phyloP scores from a whole-genome alignment of 768 basidiomycete genomes.

The Mycena polygramma region DNA sequence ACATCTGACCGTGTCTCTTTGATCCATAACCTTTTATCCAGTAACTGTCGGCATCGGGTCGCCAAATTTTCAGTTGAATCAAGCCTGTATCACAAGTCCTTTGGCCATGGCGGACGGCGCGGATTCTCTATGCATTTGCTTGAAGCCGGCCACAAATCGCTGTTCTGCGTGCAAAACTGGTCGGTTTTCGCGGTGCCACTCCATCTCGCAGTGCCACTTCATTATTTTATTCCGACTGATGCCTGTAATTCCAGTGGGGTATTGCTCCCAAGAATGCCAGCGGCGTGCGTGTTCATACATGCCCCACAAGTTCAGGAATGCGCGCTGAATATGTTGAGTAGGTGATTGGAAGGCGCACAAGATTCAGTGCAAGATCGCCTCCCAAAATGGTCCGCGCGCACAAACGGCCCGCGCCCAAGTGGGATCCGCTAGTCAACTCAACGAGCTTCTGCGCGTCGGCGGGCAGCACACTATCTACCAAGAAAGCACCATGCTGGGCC shows the following conservation, averaged over 20 bases:
- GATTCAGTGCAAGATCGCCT: conserved; percentile 21
- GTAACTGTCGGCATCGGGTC: too few relatives aligned
- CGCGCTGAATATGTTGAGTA: too few relatives aligned
- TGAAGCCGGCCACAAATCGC: conserved; percentile 18
- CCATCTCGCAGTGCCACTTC: not conserved
- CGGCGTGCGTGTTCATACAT: conserved; percentile 1
- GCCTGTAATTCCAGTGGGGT: conserved; percentile 1
- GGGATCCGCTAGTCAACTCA: not conserved
- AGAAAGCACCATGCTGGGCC: conserved; percentile 15
- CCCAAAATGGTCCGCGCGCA: not conserved
- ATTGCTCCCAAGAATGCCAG: conserved; percentile 32
- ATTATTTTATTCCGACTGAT: not conserved
- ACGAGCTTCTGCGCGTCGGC: conserved; percentile 28
- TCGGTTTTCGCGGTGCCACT: not conserved
- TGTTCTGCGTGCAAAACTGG: conserved; percentile 31
- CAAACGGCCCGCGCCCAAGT: not conserved
- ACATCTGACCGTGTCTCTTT: too few relatives aligned
- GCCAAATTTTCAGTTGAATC: too few relatives aligned
- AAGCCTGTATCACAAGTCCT: too few relatives aligned
- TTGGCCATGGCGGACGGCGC: not conserved
- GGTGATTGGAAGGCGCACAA: conserved; percentile 36
- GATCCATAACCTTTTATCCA: too few relatives aligned
- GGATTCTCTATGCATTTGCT: conserved; percentile 12
- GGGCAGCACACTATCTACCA: conserved; percentile 27
- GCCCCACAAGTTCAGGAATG: not conserved